Base-by-base conservation (phyloP, 2,329 filamentous ascomycete species). In the Aaosphaeria arxii region DNA sequence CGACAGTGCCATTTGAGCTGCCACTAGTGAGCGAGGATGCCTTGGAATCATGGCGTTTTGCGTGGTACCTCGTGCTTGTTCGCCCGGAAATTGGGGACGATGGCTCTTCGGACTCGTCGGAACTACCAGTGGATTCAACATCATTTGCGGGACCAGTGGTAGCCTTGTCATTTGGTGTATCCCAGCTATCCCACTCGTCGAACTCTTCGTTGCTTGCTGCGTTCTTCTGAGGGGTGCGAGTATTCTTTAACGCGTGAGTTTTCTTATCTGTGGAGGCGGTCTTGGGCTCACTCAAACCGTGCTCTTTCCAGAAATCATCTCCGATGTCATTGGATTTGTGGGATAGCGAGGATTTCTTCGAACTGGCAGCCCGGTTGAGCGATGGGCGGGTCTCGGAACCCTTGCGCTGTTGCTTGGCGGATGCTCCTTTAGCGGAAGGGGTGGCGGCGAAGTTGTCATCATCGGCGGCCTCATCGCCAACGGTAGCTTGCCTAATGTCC, bases 401-500 rank as follows among this genome's bases (percentile, higher is more conserved):
- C 54, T 68, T 69, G 30, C 61, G 62, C 31, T 45, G 43, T 39
- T 49, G 50, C 45, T 64, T 70, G 40, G 54, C 61, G 42, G 54
- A 56, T 36, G 59, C 59, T 54, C 54, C 54, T 50, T 56, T 56
- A 41, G 38, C 48, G 44, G 42, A 68, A 58, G 51, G 64, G 55
- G 47, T 63, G 59, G 49, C 58, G 49, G 72, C 56, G 51, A 71
- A 64, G 51, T 71, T 69, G 32, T 73, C 73, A 39, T 83, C 85
- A 51, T 78, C 84, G 53, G 90, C 83, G 11, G 85, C 89, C 73
- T 99, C 94, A 46, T 99, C 94, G 28, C 94, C 94, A 5, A 99
- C 91, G 0, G 94, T 96, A 11, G 92, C 95, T 71, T 97, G 94
- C 56, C 91, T 82, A 42, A 99, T 84, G 65, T 99, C 94, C 67